phyloP scores from a whole-genome alignment of 1,284 basidiomycete species.

The Erythrobasidium hasegawianum region DNA sequence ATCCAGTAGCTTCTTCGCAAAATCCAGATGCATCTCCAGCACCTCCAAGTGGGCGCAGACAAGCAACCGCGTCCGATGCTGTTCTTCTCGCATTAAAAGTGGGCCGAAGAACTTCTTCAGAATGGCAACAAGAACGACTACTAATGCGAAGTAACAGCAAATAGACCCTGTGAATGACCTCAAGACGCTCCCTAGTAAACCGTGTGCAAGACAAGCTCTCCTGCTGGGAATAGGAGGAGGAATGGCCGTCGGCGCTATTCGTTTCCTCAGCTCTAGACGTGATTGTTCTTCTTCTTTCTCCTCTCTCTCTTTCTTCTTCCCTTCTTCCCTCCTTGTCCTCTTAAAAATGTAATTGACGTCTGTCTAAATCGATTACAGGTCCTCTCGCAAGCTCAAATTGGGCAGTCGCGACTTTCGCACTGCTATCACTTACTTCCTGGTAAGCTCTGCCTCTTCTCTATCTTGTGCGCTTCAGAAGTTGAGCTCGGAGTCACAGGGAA shows the following conservation, averaged over 20 bases:
- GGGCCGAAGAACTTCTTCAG: not conserved
- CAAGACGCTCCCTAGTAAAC: constrained; percentile 14
- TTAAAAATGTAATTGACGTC: not conserved
- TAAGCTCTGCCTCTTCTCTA: not conserved
- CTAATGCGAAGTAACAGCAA: constrained; percentile 10
- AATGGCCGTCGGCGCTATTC: constrained; percentile 29
- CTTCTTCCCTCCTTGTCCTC: not conserved
- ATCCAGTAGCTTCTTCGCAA: not conserved
- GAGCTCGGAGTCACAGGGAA: not conserved
- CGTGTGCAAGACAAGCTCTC: constrained; percentile 33
- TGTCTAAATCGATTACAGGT: constrained; percentile 3
- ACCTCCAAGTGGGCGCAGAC: not conserved
- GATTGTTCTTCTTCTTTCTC: not conserved
- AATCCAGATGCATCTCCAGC: not conserved
- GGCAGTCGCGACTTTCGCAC: constrained; percentile 36
- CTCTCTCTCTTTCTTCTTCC: not conserved
- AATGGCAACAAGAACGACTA: not conserved
- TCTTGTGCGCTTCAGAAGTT: not conserved
- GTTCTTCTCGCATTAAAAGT: constrained; percentile 28
- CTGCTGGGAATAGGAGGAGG: constrained; percentile 35
- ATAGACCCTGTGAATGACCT: constrained; percentile 34
- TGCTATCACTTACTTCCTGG: constrained; percentile 30
- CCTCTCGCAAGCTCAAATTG: constrained; percentile 34
- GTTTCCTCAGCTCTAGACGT: constrained; percentile 32
- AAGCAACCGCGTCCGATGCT: constrained; percentile 22